phyloP scores from a whole-genome alignment of 345 rosid species.

The Linum tenue region DNA sequence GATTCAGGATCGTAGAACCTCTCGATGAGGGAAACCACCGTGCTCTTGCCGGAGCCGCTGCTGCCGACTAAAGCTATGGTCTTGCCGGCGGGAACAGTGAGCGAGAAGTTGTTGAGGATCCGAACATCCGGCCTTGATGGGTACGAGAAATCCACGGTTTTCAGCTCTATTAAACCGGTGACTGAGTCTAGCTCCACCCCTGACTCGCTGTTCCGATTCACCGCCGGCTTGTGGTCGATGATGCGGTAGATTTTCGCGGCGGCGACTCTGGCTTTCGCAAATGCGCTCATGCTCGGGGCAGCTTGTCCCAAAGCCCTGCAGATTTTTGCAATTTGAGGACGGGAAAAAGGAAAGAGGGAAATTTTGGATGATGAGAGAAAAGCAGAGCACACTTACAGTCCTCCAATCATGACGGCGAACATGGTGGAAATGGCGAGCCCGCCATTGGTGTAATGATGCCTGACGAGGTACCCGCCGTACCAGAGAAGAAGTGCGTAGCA shows the following conservation, averaged over 20 bases:
- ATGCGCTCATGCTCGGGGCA: constrained; percentile 88
- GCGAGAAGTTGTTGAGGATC: constrained; percentile 62
- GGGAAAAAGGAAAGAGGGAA: background rate
- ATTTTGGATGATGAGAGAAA: background rate
- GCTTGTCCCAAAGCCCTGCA: constrained; percentile 82
- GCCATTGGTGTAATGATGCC: constrained; percentile 87
- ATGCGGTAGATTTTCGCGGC: constrained; percentile 82
- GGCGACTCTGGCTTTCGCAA: constrained; percentile 86
- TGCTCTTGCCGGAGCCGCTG: constrained; percentile 98
- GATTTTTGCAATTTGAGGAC: background rate
- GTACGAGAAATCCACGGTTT: constrained; percentile 71
- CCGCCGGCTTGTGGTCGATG: constrained; percentile 70
- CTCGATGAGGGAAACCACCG: constrained; percentile 88
- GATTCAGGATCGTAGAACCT: constrained; percentile 86
- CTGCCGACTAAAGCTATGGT: constrained; percentile 96
- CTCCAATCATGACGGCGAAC: constrained; percentile 97
- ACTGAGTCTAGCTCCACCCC: constrained; percentile 63
- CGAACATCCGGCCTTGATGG: constrained; percentile 82
- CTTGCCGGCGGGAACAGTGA: constrained; percentile 88
- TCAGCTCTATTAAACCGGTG: constrained; percentile 70
- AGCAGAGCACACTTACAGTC: constrained; percentile 51
- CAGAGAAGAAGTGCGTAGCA: constrained; percentile 88
- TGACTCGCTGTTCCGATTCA: constrained; percentile 53
- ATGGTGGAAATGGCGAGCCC: constrained; percentile 93
- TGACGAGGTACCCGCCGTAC: constrained; percentile 90